phyloP scores from a whole-genome alignment of 352 stramenopile species.

The Phytophthora ramorum region DNA sequence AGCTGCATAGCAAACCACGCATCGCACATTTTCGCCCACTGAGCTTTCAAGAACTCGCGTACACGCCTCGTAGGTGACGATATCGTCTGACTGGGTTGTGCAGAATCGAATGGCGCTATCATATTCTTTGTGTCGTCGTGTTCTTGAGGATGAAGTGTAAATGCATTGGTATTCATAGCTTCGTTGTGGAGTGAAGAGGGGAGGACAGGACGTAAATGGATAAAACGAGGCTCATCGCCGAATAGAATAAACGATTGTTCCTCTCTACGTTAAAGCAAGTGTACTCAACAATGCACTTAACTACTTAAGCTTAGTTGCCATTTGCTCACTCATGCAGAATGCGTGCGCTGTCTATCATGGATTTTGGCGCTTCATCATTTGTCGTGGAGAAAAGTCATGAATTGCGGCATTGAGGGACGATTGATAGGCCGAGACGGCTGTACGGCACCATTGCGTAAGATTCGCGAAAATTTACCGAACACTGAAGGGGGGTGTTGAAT shows the following conservation, averaged over 20 bases:
- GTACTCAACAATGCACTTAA: no score
- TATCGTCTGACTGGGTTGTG: neutral
- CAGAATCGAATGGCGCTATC: neutral
- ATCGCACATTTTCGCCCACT: neutral
- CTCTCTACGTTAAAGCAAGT: no score
- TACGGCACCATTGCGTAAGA: neutral
- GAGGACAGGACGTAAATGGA: no score
- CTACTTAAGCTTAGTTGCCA: no score
- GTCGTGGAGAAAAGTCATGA: neutral
- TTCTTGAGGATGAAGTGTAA: no score
- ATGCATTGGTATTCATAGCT: no score
- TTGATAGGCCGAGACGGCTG: neutral
- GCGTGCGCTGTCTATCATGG: neutral
- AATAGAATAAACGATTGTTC: no score
- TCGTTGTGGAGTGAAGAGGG: no score
- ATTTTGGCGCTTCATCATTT: neutral
- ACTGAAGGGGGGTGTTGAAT: no score
- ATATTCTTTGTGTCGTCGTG: neutral
- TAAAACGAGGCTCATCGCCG: no score
- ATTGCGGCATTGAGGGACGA: neutral
- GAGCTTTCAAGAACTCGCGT: neutral
- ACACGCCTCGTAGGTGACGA: neutral
- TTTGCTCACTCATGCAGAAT: conserved; percentile 27
- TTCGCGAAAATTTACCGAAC: neutral
- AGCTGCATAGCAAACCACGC: conserved; percentile 13